Base-by-base conservation (phyloP, 1,139 yeast species). In the Geotrichum aggregatum region DNA sequence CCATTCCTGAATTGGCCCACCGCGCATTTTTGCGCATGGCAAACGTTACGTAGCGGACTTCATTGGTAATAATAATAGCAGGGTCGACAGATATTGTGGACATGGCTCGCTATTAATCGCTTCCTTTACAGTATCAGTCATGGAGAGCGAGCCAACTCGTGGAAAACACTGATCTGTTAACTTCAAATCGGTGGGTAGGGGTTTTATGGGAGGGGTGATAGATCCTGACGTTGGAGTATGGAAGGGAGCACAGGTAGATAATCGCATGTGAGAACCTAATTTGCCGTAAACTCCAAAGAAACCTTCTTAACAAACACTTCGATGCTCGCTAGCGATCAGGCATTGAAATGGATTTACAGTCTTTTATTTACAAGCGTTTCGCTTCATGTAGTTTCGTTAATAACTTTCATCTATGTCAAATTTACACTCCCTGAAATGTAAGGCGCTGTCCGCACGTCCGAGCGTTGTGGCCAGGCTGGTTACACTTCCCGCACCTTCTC, bases 11-110 rank as follows among this genome's bases (percentile, higher is more conserved):
- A 60, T 84, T 88, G 11, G 85, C 76, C 82, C 87, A 84, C 59
- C 94, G 80, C 49, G 86, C 77, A 65, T 83, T 79, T 66, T 91
- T 91, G 50, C 98, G 77, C 96, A 92, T 89, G 30, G 95, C 92
- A 14, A 95, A 84, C 18, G 94, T 83, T 54, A 92, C 79, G 52
- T 84, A 76, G 66, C 88, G 84, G 67, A 97, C 88, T 71, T 92
- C 98, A 66, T 87, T 87, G 58, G 88, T 83, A 58, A 88, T 84
- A 60, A 91, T 80, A 3, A 95, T 86, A 56, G 85, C 79, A 14
- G 96, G 88, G 66, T 88, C 96, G 52, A 87, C 72, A 4, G 85
- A 66, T 24, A 43, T 50, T 30, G 48, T 35, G 6, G 54, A 47
- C 50, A 48, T 54, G 18, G 49, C 22, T 21, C 8, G 24, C 5